Percentiles rank a stretch among this genome's conserved stretches.
phyloP scores from a whole-genome alignment of 148 eudicot species.

The Fagopyrum homotropicum region DNA sequence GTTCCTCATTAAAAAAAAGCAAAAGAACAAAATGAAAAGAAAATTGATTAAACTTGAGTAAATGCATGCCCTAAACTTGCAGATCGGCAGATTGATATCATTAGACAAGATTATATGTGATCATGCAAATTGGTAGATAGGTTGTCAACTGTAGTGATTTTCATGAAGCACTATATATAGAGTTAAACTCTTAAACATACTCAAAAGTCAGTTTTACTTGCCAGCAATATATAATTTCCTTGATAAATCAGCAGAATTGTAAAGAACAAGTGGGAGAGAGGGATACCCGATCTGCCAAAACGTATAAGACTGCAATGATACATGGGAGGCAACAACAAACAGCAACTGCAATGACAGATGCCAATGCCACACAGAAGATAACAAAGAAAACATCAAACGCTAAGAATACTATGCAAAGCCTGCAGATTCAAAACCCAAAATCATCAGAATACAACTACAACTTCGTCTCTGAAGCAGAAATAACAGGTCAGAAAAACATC shows the following conservation, averaged over 20 bases:
- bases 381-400: slow-evolving; percentile 68
- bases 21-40: no score
- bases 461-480: neutral
- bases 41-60: no score
- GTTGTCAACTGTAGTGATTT: neutral
- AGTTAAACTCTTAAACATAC: neutral
- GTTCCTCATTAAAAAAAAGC: no score
- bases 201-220: neutral
- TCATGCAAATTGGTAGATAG: neutral
- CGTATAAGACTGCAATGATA: slow-evolving; percentile 56
- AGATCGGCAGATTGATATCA: neutral
- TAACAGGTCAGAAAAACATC: neutral
- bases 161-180: neutral
- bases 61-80: neutral
- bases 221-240: neutral
- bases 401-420: slow-evolving; percentile 59
- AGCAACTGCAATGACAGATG: slow-evolving; percentile 64
- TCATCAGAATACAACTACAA: neutral
- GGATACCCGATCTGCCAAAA: slow-evolving; percentile 59
- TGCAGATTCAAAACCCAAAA: slow-evolving; percentile 24
- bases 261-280: neutral
- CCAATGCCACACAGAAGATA: slow-evolving; percentile 63
- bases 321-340: slow-evolving; percentile 80
- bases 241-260: neutral
- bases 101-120: neutral